Base-by-base conservation (phyloP, 805 yeast genomes). In the Suhomyces sp. region DNA sequence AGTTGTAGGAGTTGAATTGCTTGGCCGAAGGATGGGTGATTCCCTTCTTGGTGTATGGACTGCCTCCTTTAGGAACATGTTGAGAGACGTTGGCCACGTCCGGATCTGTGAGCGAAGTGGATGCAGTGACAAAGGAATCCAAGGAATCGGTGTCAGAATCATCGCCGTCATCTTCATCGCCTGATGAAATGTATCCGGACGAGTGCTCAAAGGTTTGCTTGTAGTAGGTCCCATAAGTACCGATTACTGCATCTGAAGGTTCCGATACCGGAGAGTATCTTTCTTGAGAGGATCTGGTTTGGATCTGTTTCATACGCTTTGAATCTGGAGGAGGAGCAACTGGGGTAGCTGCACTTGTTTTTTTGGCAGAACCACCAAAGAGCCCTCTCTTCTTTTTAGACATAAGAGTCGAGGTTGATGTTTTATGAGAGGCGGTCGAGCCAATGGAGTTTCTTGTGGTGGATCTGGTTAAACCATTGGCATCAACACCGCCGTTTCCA, bases 121-220 rank as follows among this genome's bases (percentile, higher is more conserved):
- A 43, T 3, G 65, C 68, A 27, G 67, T 62, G 22, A 52, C 50
- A 39, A 63, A 65, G 2, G 67, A 40, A 16, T 58, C 64, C 22
- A 62, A 39, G 2, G 65, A 60, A 12, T 36, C 51, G 5, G 38
- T 41, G 36, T 60, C 65, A 8, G 35, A 39, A 8, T 25, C 40
- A 16, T 35, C 44, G 18, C 38, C 46, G 13, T 38, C 47, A 4
- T 46, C 48, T 11, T 42, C 47, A n/a, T 36, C 47, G 11, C 48
- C 47, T 5, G 12, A 25, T 5, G 31, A 24, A 9, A 37, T 44
- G 28, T 43, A 48, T 31, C 48, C 59, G 8, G 25, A 39, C 17
- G 34, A 30, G 24, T 39, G 28, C 6, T 39, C 46, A 18, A 28
- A 36, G 9, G 24, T 41, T 17, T 40, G 40, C 33, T 56, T 49